Conservation (phyloP, 139 green algal genomes). For the Chlamydomonas schloesseri region DNA sequence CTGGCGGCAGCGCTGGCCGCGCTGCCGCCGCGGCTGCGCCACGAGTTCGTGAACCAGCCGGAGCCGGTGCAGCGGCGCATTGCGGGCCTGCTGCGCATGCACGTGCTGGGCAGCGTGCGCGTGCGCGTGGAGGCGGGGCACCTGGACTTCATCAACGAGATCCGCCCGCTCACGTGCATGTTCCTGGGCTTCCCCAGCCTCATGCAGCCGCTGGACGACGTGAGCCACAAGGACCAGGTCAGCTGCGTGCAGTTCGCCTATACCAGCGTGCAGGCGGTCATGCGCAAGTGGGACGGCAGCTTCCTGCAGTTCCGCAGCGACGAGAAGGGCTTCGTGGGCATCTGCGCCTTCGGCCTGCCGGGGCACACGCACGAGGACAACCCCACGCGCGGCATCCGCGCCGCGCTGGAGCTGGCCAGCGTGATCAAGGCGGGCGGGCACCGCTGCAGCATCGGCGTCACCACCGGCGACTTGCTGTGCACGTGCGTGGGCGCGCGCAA, state of each 20-base stretch:
- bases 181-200: constrained; percentile 92
- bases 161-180: constrained; percentile 80
- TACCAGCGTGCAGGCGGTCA: constrained; percentile 73
- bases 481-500: constrained; percentile 79
- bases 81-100: constrained; percentile 75
- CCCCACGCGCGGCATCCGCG: constrained; percentile 67
- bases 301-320: constrained; percentile 89
- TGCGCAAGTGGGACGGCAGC: constrained; percentile 77
- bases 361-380: constrained; percentile 80
- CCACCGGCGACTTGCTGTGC: constrained; percentile 86
- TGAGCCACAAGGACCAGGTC: constrained; percentile 47
- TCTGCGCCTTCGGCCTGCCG: constrained; percentile 86
- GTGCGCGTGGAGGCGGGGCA: constrained; percentile 79
- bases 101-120: constrained; percentile 78
- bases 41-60: constrained; percentile 57
- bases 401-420: constrained; percentile 59
- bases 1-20: not conserved
- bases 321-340: constrained; percentile 91
- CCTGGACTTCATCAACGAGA: constrained; percentile 85
- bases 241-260: constrained; percentile 68
- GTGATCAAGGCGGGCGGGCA: constrained; percentile 44
- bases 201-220: constrained; percentile 37
- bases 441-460: constrained; percentile 72
- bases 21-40: constrained; percentile 25
- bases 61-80: constrained; percentile 56